Percentiles rank a stretch among this genome's conserved stretches.
These are phyloP conservation scores for Fusarium abutilonis DNA, from an alignment of 2,329 filamentous ascomycete species.

Conservation along the genomic window DNA sequence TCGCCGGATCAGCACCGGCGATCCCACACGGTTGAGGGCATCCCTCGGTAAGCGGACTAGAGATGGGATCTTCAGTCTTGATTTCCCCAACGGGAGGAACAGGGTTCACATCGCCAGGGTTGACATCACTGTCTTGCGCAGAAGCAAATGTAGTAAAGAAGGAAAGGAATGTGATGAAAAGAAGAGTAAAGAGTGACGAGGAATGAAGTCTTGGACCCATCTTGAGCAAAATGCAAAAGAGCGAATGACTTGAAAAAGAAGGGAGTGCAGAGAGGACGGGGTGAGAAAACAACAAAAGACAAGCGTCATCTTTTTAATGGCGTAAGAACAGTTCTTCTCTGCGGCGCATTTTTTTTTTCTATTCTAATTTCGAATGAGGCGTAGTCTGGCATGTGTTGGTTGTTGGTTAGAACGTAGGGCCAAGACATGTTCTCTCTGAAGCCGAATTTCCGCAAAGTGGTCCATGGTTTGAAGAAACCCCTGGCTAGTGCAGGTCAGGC, in stretches of 20 bases:
- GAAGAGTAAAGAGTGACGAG: slow-evolving; percentile 40
- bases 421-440: background rate
- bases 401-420: slow-evolving; percentile 16
- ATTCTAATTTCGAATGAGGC: slow-evolving; percentile 18
- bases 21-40: slow-evolving; percentile 37
- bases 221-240: slow-evolving; percentile 17
- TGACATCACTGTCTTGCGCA: slow-evolving; percentile 15
- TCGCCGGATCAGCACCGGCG: slow-evolving; percentile 36
- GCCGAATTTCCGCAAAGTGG: background rate
- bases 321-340: background rate
- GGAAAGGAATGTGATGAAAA: slow-evolving; percentile 32
- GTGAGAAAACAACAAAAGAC: slow-evolving; percentile 1
- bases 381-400: slow-evolving; percentile 37
- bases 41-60: slow-evolving; percentile 39
- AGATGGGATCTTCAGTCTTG: slow-evolving; percentile 41
- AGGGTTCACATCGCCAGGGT: slow-evolving; percentile 36
- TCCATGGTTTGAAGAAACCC: background rate
- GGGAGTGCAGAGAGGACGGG: background rate
- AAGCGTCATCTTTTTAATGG: slow-evolving; percentile 23
- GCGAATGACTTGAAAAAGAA: slow-evolving; percentile 5
- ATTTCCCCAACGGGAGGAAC: slow-evolving; percentile 37
- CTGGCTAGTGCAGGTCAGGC: slow-evolving; percentile 25
- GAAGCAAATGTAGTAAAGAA: slow-evolving; percentile 5
- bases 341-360: slow-evolving; percentile 1
- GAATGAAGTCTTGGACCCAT: slow-evolving; percentile 31